Percentiles rank a stretch among this genome's conserved stretches.
Conservation (phyloP, 2,329 filamentous ascomycete species). For the Fusarium mexicanum region DNA sequence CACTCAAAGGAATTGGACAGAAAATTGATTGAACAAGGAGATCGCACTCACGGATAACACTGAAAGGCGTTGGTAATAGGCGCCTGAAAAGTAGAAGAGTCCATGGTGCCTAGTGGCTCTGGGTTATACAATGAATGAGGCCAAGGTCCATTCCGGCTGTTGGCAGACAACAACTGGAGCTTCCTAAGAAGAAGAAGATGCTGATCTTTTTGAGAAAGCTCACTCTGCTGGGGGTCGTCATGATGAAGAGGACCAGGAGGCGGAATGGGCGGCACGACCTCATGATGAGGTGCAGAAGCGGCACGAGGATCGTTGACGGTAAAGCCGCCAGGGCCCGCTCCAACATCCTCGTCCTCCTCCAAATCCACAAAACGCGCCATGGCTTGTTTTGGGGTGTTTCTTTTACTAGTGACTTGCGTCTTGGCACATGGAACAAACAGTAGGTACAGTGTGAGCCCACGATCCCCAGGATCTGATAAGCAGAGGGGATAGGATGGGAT, state of each 20-base stretch:
- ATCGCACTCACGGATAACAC: constrained; percentile 42
- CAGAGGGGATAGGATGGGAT: constrained; percentile 17
- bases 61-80: constrained; percentile 40
- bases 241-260: constrained; percentile 39
- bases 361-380: constrained; percentile 47
- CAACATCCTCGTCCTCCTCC: constrained; percentile 40
- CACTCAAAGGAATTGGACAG: background rate
- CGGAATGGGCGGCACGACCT: constrained; percentile 35
- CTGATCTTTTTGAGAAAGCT: constrained; percentile 39
- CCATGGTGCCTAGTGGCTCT: constrained; percentile 40
- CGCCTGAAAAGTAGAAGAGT: constrained; percentile 38
- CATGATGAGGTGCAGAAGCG: constrained; percentile 36
- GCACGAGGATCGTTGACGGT: constrained; percentile 29
- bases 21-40: background rate
- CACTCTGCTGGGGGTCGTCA: constrained; percentile 32
- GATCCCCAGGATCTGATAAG: constrained; percentile 45
- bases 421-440: constrained; percentile 13
- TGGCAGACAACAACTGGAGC: constrained; percentile 39
- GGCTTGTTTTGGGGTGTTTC: constrained; percentile 15
- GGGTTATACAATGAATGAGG: constrained; percentile 40
- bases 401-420: constrained; percentile 12
- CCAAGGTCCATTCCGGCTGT: constrained; percentile 43
- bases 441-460: constrained; percentile 27
- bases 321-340: constrained; percentile 29
- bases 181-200: constrained; percentile 42